Evolutionary conservation across 2,329 filamentous ascomycete species (phyloP).

Genomic region (Ophiostoma montium): DNA sequence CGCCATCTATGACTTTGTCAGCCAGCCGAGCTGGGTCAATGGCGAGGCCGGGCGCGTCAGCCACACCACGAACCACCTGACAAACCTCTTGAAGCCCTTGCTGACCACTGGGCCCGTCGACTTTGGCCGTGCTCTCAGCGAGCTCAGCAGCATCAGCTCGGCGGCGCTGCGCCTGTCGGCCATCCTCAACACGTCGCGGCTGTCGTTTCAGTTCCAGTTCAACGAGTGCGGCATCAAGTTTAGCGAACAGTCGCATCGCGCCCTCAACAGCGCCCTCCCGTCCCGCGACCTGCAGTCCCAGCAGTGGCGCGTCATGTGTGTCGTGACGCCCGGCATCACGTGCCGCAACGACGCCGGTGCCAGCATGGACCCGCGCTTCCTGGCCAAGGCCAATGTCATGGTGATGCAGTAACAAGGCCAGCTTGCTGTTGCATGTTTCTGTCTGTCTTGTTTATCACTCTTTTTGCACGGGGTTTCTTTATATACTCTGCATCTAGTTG

Average conservation of each 20-base stretch:
- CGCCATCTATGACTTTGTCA: constrained; percentile 21
- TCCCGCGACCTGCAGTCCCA: constrained; percentile 29
- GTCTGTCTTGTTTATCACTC: neutral
- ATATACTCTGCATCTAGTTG: neutral
- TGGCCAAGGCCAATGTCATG: constrained; percentile 33
- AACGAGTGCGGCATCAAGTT: constrained; percentile 36
- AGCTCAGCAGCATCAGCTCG: constrained; percentile 28
- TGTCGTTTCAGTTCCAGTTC: constrained; percentile 26
- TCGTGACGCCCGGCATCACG: constrained; percentile 40
- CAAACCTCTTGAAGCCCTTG: constrained; percentile 28
- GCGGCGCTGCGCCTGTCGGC: constrained; percentile 31
- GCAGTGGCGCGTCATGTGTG: constrained; percentile 38
- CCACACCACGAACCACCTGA: constrained; percentile 15
- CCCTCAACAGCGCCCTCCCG: constrained; percentile 24
- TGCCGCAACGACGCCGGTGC: constrained; percentile 36
- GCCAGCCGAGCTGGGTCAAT: constrained; percentile 16
- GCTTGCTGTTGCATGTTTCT: neutral
- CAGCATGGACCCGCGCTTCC: constrained; percentile 29
- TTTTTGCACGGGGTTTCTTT: neutral
- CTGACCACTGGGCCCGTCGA: constrained; percentile 25
- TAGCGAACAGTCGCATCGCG: constrained; percentile 31
- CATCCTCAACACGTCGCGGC: constrained; percentile 28
- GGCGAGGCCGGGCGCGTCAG: constrained; percentile 16
- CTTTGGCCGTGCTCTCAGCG: constrained; percentile 25
- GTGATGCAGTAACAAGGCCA: constrained; percentile 26